A percentile compares a stretch with the other conserved stretches of the same genome.
Evolutionary conservation across 2,329 filamentous ascomycete genomes (phyloP).

Genomic region (Claviceps digitariae): DNA sequence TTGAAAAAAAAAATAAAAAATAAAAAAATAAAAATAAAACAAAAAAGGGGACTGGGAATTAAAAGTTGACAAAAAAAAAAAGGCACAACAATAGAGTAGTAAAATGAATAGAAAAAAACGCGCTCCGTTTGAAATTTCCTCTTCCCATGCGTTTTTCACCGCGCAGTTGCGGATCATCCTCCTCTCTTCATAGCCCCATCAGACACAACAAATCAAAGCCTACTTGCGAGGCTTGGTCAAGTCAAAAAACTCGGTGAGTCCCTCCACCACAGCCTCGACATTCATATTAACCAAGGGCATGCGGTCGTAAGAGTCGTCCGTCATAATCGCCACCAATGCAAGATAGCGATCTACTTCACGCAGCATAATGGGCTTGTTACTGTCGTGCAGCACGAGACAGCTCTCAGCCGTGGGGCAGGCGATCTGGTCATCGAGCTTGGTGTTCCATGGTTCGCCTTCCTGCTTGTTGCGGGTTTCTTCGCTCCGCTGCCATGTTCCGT

Average conservation of each 20-base stretch:
- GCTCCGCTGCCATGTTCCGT: conserved; percentile 58
- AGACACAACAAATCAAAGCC: neutral
- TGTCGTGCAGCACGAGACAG: conserved; percentile 52
- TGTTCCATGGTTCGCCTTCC: conserved; percentile 47
- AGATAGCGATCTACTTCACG: conserved; percentile 61
- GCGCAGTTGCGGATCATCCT: neutral
- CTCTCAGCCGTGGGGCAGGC: conserved; percentile 54
- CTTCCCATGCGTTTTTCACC: neutral
- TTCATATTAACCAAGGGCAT: conserved; percentile 81
- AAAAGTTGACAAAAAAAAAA: no score
- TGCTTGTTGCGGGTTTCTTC: conserved; percentile 40
- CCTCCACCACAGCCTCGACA: conserved; percentile 67
- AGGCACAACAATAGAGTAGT: no score
- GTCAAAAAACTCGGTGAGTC: conserved; percentile 65
- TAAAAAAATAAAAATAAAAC: no score
- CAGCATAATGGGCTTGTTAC: conserved; percentile 50
- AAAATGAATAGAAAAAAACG: no score
- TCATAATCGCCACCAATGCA: conserved; percentile 75
- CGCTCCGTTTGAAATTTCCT: neutral
- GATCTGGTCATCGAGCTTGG: conserved; percentile 50
- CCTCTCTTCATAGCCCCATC: no score
- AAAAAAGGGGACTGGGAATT: no score
- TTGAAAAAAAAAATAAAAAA: no score
- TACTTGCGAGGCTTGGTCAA: conserved; percentile 46
- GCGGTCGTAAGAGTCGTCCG: conserved; percentile 70